Evolutionary conservation across 768 basidiomycete species (phyloP), one percentile per base, ranked within the genome.

Genomic region (Boletus rufocinnamomeus): DNA sequence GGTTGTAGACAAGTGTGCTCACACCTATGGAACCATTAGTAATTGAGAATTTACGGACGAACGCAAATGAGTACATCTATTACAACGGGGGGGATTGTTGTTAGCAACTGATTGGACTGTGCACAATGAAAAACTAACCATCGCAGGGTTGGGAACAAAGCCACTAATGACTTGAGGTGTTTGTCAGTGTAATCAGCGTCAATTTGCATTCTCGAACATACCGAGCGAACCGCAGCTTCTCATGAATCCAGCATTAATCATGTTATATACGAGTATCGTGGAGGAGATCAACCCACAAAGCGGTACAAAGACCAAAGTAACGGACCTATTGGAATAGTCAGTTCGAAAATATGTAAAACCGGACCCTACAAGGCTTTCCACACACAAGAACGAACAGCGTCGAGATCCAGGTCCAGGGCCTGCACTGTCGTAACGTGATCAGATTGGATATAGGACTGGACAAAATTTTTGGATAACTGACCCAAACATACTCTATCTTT

Each of bases 21-120:
- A 60, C 59, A 58, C 28, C 59, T 60, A 28, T 21, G 35, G 4
- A 28, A 30, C 6, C 4, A 19, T 47, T 19, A 47, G 19, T 13
- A 30, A 47, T 6, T 10, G 11, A 13, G 19, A 11, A 47, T 45
- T 47, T 47, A 28, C 19, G 30, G 46, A 47, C 13, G 11, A 28
- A 46, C 10, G 8, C 28, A 30, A 30, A 47, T 11, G 19, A 11
- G 11, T 27, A 47, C 46, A n/a, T 47, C 45, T 46, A 19, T 28
- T 4, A 4, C 25, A 28, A 3, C 14, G 25, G 16, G 25, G 16
- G 8, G 44, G 4, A 27, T 45, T 25, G 14, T 45, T 27, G 16
- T 45, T 17, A 27, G 25, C 8, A 25, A 27, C 17, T 27, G 44
- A 45, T 17, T 8, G 14, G 44, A 23, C 14, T 3, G 25, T 27